Evolutionary conservation across 495 filamentous ascomycete genomes (phyloP).

Genomic region (Tuber melanosporum): DNA sequence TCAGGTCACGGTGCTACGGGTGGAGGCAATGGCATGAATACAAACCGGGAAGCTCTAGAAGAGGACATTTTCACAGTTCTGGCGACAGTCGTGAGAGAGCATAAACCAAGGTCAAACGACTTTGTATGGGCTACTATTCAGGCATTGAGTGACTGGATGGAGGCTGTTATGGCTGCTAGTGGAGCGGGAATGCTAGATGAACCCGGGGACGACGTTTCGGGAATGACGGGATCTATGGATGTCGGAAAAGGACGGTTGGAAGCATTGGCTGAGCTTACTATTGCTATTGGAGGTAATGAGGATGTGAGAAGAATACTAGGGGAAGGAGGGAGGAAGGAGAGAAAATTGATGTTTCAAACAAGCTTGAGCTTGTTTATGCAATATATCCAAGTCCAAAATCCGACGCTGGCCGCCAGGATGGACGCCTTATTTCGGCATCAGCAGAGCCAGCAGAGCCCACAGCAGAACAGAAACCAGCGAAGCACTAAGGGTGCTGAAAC

Average conservation of each 20-base stretch:
- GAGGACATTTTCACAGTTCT: conserved; percentile 36
- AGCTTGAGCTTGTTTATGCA: conserved; percentile 47
- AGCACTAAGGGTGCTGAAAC: conserved; percentile 48
- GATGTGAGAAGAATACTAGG: conserved; percentile 47
- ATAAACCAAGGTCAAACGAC: conserved; percentile 35
- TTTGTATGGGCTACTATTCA: conserved; percentile 36
- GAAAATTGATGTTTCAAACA: conserved; percentile 41
- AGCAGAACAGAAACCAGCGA: conserved; percentile 49
- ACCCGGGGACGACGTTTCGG: conserved; percentile 42
- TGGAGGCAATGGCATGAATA: conserved; percentile 9
- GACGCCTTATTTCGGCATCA: conserved; percentile 49
- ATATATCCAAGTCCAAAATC: conserved; percentile 36
- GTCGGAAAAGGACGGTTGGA: conserved; percentile 46
- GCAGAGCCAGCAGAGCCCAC: conserved; percentile 49
- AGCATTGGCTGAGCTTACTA: conserved; percentile 50
- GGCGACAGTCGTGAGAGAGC: conserved; percentile 21
- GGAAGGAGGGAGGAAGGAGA: conserved; percentile 43
- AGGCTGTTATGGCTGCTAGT: conserved; percentile 47
- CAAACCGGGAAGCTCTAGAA: conserved; percentile 31
- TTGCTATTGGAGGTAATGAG: conserved; percentile 53
- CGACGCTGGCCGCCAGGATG: conserved; percentile 45
- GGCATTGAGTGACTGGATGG: conserved; percentile 40
- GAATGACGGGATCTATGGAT: conserved; percentile 43
- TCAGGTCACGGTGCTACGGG: background rate
- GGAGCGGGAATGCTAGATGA: conserved; percentile 44